Base-by-base conservation (phyloP, 768 basidiomycete species). In the Phlebiopsis flavidoalba region DNA sequence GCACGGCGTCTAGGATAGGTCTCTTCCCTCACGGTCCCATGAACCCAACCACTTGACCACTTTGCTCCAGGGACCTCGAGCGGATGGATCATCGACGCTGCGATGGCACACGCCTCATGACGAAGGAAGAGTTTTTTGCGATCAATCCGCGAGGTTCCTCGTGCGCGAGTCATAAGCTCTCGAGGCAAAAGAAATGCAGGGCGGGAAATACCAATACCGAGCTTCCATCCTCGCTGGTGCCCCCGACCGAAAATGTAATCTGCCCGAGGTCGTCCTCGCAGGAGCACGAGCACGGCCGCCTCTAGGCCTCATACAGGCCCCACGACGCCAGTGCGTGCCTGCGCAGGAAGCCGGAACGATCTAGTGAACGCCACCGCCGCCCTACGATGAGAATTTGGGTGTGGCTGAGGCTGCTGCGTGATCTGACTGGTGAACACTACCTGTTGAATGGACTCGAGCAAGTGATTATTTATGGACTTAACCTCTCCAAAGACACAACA, bases 51-150 rank as follows among this genome's bases (percentile, higher is more conserved):
- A 45, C 22, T n/a, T n/a, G n/a, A 60, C 11, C 35, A 10, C 19
- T 11, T 50, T 11, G 17, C 21, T 53, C n/a, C 7, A 96, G 94
- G 95, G 96, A 98, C 72, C 83, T 98, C 26, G n/a, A n/a, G 82
- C 93, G 31, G 95, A 98, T 69, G n/a, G n/a, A 83, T 96, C 17
- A 83, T n/a, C n/a, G n/a, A n/a, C n/a, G 88, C 61, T 87, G 86
- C 53, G 88, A 95, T 58, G 95, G 95, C 1, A n/a, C n/a, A n/a
- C 80, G 80, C 59, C 79, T 98, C 52, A 91, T 86, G 1, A 82
- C 85, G 57, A 94, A 96, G 51, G 91, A 93, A 21, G n/a, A n/a
- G n/a, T n/a, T n/a, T n/a, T 98, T 98, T 73, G 96, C 97, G 8
- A 87, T 98, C 52, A n/a, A n/a, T n/a, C n/a, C n/a, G 97, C 94